phyloP scores from a whole-genome alignment of 1,284 basidiomycete genomes.

The Tilletia setariae region DNA sequence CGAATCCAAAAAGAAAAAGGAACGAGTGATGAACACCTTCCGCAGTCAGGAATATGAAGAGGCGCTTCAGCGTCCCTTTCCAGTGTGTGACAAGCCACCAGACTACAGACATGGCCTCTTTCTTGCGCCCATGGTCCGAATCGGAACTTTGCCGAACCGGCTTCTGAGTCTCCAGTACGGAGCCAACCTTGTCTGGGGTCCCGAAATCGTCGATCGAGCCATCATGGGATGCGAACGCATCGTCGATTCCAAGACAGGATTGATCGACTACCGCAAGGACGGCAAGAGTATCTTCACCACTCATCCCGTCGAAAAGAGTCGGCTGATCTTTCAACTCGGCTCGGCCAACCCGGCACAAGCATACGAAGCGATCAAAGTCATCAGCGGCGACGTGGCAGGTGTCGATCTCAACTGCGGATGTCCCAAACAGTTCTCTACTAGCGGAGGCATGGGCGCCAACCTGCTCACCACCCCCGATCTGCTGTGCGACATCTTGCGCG shows the following conservation, averaged over 20 bases:
- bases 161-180: conserved; percentile 87
- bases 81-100: not conserved
- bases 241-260: conserved; percentile 70
- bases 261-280: conserved; percentile 31
- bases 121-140: conserved; percentile 52
- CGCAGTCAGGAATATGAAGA: not conserved
- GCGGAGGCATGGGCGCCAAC: conserved; percentile 93
- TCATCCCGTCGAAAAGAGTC: conserved; percentile 74
- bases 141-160: conserved; percentile 66
- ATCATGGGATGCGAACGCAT: conserved; percentile 78
- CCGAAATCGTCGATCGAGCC: conserved; percentile 93
- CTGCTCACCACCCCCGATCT: conserved; percentile 86
- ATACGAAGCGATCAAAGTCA: conserved; percentile 80
- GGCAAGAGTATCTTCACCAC: conserved; percentile 81
- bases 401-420: conserved; percentile 85
- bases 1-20: not conserved
- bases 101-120: conserved; percentile 39
- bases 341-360: conserved; percentile 83
- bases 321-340: conserved; percentile 71
- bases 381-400: conserved; percentile 81
- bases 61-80: not conserved
- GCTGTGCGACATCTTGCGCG: conserved; percentile 67
- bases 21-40: not conserved
- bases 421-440: conserved; percentile 92
- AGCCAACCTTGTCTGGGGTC: conserved; percentile 92